Conservation (phyloP, 2,329 filamentous ascomycete species). For the Neopestalotiopsis sp. region DNA sequence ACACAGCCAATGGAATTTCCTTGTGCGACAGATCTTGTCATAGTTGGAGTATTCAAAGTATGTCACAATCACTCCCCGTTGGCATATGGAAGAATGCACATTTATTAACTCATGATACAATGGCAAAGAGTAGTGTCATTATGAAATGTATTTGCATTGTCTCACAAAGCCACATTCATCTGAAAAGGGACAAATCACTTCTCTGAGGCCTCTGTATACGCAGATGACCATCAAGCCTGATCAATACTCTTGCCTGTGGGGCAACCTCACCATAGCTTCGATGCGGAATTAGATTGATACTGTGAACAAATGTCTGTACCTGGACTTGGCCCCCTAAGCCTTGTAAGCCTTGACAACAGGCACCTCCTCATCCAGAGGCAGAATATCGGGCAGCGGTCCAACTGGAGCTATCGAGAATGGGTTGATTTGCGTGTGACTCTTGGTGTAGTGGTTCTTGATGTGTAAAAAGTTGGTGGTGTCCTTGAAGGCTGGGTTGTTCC, state of each 20-base stretch:
- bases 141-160: not conserved
- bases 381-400: conserved; percentile 82
- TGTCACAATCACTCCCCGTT: not conserved
- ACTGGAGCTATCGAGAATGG: conserved; percentile 78
- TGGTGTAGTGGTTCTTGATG: conserved; percentile 80
- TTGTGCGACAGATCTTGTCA: not conserved
- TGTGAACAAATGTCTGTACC: too few relatives aligned
- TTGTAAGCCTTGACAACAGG: conserved; percentile 46
- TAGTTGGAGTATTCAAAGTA: not conserved
- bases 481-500: conserved; percentile 77
- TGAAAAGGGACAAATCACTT: not conserved
- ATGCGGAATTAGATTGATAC: too few relatives aligned
- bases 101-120: not conserved
- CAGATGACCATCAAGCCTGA: not conserved
- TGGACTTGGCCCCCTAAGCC: not conserved
- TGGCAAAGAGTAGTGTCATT: not conserved
- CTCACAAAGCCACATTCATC: not conserved
- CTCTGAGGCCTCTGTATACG: not conserved
- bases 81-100: not conserved
- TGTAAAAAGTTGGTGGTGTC: conserved; percentile 92
- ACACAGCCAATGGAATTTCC: not conserved
- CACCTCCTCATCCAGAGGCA: conserved; percentile 81
- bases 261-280: too few relatives aligned
- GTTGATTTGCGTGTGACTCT: conserved; percentile 70
- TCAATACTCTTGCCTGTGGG: too few relatives aligned